Evolutionary conservation across 768 basidiomycete species (phyloP).

Genomic region (Pleurotus salmoneostramineus): DNA sequence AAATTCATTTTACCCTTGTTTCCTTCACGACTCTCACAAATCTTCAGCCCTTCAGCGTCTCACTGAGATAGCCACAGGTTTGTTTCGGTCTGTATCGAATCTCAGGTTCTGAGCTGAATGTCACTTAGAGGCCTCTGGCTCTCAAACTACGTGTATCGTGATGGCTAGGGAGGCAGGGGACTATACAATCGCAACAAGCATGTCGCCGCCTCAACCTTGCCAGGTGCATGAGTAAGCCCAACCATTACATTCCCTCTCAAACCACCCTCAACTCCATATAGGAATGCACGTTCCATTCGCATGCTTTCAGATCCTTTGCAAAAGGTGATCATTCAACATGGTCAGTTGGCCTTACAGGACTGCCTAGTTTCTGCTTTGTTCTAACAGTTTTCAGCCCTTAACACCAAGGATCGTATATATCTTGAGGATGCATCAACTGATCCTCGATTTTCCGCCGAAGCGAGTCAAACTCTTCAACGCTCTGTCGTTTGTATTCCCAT

Average conservation of each 20-base stretch:
- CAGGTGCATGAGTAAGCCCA: slow-evolving; percentile 63
- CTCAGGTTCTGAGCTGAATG: slow-evolving; percentile 1
- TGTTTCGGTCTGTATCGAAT: neutral
- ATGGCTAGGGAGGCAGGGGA: slow-evolving; percentile 69
- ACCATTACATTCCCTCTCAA: neutral
- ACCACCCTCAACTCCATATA: slow-evolving; percentile 16
- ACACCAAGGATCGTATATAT: slow-evolving; percentile 58
- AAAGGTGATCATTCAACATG: slow-evolving; percentile 63
- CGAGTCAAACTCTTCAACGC: slow-evolving; percentile 53
- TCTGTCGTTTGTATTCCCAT: slow-evolving; percentile 70
- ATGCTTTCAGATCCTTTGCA: slow-evolving; percentile 58
- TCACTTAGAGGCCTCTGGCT: slow-evolving; percentile 55
- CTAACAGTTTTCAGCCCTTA: slow-evolving; percentile 41
- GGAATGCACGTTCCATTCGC: slow-evolving; percentile 59
- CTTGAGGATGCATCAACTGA: slow-evolving; percentile 62
- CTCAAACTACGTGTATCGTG: slow-evolving; percentile 64
- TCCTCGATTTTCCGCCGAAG: slow-evolving; percentile 66
- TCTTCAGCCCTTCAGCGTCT: slow-evolving; percentile 55
- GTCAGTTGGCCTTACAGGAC: slow-evolving; percentile 29
- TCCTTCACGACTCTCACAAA: slow-evolving; percentile 1
- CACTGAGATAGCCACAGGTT: slow-evolving; percentile 70
- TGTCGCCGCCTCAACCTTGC: slow-evolving; percentile 54
- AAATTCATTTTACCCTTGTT: slow-evolving; percentile 8
- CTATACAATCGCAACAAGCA: slow-evolving; percentile 66
- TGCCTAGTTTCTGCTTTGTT: neutral